phyloP scores from a whole-genome alignment of 805 yeast genomes.

The Cyberlindnera samutprakarnensis region DNA sequence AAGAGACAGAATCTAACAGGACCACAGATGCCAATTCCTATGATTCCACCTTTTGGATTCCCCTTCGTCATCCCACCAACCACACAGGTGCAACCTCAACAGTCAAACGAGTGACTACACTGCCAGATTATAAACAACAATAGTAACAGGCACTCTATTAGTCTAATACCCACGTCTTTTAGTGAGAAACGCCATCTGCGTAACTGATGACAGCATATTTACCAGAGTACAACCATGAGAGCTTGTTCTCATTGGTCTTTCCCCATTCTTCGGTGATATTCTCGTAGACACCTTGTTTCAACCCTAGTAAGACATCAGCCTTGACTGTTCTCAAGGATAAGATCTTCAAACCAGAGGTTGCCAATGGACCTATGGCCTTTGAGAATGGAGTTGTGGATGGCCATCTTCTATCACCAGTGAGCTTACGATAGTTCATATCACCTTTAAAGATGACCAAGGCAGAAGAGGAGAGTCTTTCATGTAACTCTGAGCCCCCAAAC shows the following conservation, averaged over 20 bases:
- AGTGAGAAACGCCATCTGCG: slow-evolving; percentile 31
- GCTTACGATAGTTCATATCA: slow-evolving; percentile 89
- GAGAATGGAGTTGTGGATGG: slow-evolving; percentile 68
- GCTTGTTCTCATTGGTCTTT: slow-evolving; percentile 55
- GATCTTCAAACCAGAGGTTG: slow-evolving; percentile 52
- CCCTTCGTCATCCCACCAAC: neutral
- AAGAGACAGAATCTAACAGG: slow-evolving; percentile 8
- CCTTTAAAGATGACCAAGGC: slow-evolving; percentile 84
- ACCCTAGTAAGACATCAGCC: slow-evolving; percentile 91
- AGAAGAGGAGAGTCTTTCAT: slow-evolving; percentile 54
- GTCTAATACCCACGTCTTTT: neutral
- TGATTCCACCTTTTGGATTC: slow-evolving; percentile 12
- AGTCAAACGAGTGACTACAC: too few species aligned
- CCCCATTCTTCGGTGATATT: slow-evolving; percentile 54
- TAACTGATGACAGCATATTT: slow-evolving; percentile 88
- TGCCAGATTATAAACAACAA: too few species aligned
- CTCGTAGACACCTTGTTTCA: slow-evolving; percentile 65
- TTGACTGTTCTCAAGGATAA: slow-evolving; percentile 87
- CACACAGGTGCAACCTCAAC: too few species aligned
- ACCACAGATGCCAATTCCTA: neutral
- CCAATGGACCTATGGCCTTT: slow-evolving; percentile 63
- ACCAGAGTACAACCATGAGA: slow-evolving; percentile 83
- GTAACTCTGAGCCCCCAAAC: slow-evolving; percentile 54
- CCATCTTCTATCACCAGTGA: slow-evolving; percentile 91
- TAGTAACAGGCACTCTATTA: too few species aligned